phyloP scores from a whole-genome alignment of 2,329 filamentous ascomycete species.

The Diaporthe caulivora region DNA sequence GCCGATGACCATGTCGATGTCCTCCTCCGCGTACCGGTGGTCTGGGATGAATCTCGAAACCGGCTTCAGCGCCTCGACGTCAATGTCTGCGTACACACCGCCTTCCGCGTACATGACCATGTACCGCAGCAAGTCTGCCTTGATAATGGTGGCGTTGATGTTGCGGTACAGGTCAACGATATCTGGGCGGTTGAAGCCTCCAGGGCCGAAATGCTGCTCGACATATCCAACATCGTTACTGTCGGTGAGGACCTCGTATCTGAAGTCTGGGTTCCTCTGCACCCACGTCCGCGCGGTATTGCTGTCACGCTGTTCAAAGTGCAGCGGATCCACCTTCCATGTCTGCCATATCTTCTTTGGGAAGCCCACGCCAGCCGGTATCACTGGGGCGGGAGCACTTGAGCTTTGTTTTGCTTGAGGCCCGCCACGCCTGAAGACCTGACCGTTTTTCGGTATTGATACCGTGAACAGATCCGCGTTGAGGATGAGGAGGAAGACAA shows the following conservation, averaged over 20 bases:
- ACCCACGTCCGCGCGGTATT: conserved; percentile 74
- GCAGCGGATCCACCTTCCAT: conserved; percentile 78
- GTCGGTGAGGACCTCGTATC: conserved; percentile 79
- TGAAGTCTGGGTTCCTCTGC: conserved; percentile 72
- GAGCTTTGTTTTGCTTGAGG: conserved; percentile 37
- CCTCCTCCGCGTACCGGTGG: conserved; percentile 69
- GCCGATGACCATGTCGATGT: conserved; percentile 78
- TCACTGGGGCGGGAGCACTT: conserved; percentile 40
- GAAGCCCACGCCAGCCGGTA: conserved; percentile 52
- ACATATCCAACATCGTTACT: conserved; percentile 76
- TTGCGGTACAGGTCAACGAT: conserved; percentile 72
- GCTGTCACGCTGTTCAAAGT: conserved; percentile 74
- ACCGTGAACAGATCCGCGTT: conserved; percentile 55
- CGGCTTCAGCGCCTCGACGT: conserved; percentile 56
- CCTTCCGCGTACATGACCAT: conserved; percentile 77
- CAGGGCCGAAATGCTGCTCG: conserved; percentile 74
- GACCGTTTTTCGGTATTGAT: conserved; percentile 34
- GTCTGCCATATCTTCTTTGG: conserved; percentile 82
- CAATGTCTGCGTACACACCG: conserved; percentile 62
- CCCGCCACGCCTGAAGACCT: conserved; percentile 44
- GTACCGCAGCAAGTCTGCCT: conserved; percentile 75
- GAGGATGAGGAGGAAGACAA: conserved; percentile 60
- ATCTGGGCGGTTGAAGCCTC: conserved; percentile 75
- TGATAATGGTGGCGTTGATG: conserved; percentile 74
- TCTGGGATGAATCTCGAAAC: conserved; percentile 70